These are phyloP conservation scores for Pulveroboletus sp. DNA, from an alignment of 768 basidiomycete species.

Conservation along the genomic window DNA sequence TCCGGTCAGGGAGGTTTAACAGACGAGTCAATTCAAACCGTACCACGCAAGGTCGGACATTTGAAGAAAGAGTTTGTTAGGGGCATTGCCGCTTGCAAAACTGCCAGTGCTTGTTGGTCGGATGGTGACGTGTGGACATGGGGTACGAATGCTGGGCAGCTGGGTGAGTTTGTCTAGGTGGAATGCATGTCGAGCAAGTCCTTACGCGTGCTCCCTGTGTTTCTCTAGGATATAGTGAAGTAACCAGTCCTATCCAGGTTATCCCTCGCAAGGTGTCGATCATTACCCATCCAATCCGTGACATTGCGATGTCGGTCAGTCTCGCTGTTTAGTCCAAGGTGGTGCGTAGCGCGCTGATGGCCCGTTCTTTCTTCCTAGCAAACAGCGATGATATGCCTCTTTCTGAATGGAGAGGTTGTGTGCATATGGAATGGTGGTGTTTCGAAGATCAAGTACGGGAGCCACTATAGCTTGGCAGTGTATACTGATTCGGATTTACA, in stretches of 20 bases:
- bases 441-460: conserved; percentile 65
- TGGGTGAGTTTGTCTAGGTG: conserved; percentile 47
- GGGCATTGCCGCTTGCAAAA: conserved; percentile 85
- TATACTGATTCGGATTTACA: conserved; percentile 21
- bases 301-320: conserved; percentile 71
- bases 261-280: conserved; percentile 78
- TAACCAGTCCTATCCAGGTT: conserved; percentile 67
- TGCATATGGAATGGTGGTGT: conserved; percentile 75
- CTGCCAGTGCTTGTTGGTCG: conserved; percentile 89
- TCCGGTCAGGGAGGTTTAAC: conserved; percentile 36
- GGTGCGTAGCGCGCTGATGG: background rate
- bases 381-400: conserved; percentile 74
- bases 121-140: conserved; percentile 70
- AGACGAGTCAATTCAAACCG: conserved; percentile 74
- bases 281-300: conserved; percentile 62
- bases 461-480: background rate
- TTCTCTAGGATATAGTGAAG: conserved; percentile 66
- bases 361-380: conserved; percentile 48
- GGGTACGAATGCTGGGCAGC: conserved; percentile 91
- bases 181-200: too few species aligned
- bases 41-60: conserved; percentile 71
- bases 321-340: background rate
- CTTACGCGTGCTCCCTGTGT: background rate
- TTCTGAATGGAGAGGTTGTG: conserved; percentile 75
- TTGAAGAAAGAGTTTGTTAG: conserved; percentile 73